These are phyloP conservation scores for Tylopilus sp. DNA, from an alignment of 1,284 basidiomycete genomes.

Conservation along the genomic window DNA sequence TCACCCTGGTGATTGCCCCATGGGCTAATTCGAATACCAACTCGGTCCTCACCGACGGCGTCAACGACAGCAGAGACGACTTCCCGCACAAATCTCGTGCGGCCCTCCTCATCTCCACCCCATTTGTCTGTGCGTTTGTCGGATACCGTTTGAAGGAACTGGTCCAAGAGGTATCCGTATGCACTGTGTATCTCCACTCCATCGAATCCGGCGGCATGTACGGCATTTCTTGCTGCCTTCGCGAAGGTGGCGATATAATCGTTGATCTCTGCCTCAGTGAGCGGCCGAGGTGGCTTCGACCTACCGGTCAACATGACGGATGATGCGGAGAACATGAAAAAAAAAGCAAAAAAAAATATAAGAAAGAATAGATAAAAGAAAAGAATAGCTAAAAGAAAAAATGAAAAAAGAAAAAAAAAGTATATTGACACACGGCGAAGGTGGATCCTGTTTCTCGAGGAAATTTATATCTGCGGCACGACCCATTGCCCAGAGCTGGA, in stretches of 20 bases:
- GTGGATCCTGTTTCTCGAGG: conserved; percentile 25
- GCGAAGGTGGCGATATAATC: background rate
- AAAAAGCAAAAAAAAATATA: too few relatives aligned
- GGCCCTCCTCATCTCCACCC: conserved; percentile 13
- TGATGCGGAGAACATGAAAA: conserved; percentile 47
- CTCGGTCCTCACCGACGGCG: conserved; percentile 40
- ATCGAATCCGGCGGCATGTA: background rate
- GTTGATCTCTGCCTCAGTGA: background rate
- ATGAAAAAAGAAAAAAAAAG: too few relatives aligned
- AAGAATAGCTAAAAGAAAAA: too few relatives aligned
- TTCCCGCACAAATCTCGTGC: conserved; percentile 44
- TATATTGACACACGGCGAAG: conserved; percentile 34
- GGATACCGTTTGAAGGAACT: background rate
- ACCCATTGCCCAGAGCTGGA: background rate
- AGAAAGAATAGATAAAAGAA: too few relatives aligned
- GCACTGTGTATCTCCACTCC: conserved; percentile 9
- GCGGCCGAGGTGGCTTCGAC: conserved; percentile 3
- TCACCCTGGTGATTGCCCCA: conserved; percentile 44
- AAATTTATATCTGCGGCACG: background rate
- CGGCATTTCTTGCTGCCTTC: background rate
- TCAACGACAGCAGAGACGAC: conserved; percentile 28
- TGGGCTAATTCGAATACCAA: conserved; percentile 55
- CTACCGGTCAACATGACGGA: conserved; percentile 37
- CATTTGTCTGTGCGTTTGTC: background rate
- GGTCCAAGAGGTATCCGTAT: conserved; percentile 4